Conservation (phyloP, 257 asterid species). For the Misopates orontium region DNA sequence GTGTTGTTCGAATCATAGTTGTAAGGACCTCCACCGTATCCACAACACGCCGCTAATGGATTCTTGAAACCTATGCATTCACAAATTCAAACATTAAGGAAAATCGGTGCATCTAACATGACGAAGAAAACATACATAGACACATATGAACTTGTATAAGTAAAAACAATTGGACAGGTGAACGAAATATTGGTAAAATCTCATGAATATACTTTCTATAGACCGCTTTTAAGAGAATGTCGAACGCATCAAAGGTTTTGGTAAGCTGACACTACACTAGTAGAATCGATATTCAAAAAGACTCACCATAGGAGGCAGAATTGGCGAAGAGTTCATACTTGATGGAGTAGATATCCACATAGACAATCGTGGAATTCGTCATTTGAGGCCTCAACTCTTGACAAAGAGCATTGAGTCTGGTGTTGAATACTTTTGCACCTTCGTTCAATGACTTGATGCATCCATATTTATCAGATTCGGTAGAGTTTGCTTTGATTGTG, state of each 20-base stretch:
- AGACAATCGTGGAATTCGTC: neutral
- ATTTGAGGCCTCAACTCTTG: neutral
- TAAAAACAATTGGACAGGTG: neutral
- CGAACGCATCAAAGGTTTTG: too few relatives aligned
- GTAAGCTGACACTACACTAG: too few relatives aligned
- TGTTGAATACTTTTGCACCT: neutral
- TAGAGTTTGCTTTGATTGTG: neutral
- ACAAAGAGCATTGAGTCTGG: neutral
- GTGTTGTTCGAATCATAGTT: conserved; percentile 21
- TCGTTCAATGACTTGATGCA: neutral
- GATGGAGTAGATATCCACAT: conserved; percentile 7
- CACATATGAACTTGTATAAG: neutral
- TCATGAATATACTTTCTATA: too few relatives aligned
- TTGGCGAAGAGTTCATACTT: neutral
- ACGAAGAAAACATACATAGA: too few relatives aligned
- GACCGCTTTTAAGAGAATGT: too few relatives aligned
- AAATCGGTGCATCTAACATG: too few relatives aligned
- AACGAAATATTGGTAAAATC: too few relatives aligned
- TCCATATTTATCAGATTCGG: neutral
- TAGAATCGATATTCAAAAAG: too few relatives aligned
- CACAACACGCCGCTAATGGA: conserved; percentile 35
- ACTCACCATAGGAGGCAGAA: neutral
- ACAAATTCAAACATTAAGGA: too few relatives aligned
- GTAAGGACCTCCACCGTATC: conserved; percentile 30
- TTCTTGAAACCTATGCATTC: conserved; percentile 28